These are phyloP conservation scores for Cyclostephanos tholiformis DNA, from an alignment of 108 stramenopile species.

Conservation along the genomic window DNA sequence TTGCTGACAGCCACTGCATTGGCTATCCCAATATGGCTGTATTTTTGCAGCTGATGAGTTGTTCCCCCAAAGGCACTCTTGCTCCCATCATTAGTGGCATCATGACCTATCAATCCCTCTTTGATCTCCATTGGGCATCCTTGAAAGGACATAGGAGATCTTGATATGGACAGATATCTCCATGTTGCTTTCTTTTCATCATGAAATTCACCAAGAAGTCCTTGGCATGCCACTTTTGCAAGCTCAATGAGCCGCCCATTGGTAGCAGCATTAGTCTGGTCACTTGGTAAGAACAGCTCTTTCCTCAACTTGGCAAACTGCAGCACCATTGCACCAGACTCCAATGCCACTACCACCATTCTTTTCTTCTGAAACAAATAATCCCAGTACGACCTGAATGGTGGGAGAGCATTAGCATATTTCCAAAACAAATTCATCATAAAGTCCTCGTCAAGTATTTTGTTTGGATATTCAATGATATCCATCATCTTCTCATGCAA, in stretches of 20 bases:
- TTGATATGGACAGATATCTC: background rate
- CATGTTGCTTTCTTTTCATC: conserved; percentile 6
- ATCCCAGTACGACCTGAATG: too few relatives aligned
- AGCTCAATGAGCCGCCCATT: background rate
- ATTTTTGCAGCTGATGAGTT: background rate
- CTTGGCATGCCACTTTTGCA: background rate
- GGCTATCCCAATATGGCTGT: background rate
- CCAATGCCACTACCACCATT: background rate
- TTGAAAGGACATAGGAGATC: background rate
- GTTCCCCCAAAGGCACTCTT: conserved; percentile 5
- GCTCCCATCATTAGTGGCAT: background rate
- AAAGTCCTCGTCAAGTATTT: too few relatives aligned
- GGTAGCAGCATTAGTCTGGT: background rate
- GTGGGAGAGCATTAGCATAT: too few relatives aligned
- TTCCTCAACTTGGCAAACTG: background rate
- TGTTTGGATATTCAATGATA: too few relatives aligned
- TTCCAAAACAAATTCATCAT: too few relatives aligned
- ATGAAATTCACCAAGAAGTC: background rate
- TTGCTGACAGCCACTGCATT: too few relatives aligned
- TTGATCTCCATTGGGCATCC: background rate
- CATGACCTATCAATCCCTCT: background rate
- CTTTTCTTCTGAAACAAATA: too few relatives aligned
- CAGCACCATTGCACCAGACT: background rate
- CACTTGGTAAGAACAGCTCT: background rate
- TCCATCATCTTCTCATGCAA: too few relatives aligned